A percentile compares a stretch with the other conserved stretches of the same genome.
Conservation (phyloP, 2,329 filamentous ascomycete species). For the Bertia moriformis region DNA sequence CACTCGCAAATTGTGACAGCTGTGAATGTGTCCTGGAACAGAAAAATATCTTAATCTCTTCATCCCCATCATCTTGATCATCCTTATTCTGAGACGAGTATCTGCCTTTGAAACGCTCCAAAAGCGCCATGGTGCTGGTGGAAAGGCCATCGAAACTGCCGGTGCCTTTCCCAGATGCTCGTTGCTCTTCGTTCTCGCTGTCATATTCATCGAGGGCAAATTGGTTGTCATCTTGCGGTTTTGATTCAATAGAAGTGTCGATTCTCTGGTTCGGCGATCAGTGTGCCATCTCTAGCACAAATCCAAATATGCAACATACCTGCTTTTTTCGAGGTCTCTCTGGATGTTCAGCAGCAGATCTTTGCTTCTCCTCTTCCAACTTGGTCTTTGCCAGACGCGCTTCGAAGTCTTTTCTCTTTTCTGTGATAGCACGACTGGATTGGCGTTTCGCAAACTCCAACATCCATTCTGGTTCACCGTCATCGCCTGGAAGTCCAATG, state of each 20-base stretch:
- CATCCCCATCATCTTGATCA: constrained; percentile 31
- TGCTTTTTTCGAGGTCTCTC: constrained; percentile 30
- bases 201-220: constrained; percentile 58
- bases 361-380: constrained; percentile 36
- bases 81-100: constrained; percentile 13
- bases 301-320: constrained; percentile 12
- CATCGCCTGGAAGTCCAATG: constrained; percentile 14
- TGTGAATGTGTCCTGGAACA: constrained; percentile 65
- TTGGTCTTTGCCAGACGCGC: constrained; percentile 38
- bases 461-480: constrained; percentile 58
- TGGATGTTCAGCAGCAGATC: constrained; percentile 26
- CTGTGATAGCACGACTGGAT: constrained; percentile 35
- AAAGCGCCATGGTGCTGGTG: constrained; percentile 43
- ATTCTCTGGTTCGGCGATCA: neutral
- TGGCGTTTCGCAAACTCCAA: constrained; percentile 43
- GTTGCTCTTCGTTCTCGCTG: constrained; percentile 37
- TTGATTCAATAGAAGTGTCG: neutral
- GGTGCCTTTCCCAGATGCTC: constrained; percentile 10
- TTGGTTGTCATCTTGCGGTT: constrained; percentile 29
- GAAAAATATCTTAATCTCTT: constrained; percentile 55
- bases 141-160: constrained; percentile 30
- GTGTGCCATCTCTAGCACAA: neutral
- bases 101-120: constrained; percentile 35
- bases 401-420: constrained; percentile 44
- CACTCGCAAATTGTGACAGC: constrained; percentile 54